Evolutionary conservation across 1,284 basidiomycete genomes (phyloP), one percentile per base, ranked within the genome.

Genomic region (Leccinum olivaceoglutinosum): DNA sequence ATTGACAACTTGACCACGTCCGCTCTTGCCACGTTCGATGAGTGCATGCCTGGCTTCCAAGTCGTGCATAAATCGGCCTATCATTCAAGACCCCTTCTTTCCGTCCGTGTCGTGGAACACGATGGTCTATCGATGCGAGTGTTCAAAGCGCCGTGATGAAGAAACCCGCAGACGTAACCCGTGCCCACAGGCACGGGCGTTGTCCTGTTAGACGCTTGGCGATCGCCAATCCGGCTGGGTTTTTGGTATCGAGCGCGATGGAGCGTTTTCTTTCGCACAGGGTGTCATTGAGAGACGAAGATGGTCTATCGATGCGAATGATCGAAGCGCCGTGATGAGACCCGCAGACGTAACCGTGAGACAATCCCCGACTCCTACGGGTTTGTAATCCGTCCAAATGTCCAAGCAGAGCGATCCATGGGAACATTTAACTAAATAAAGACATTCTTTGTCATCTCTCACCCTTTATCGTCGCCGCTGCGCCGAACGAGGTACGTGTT

Each of bases 271-370:
- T 83, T 18, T 90, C 83, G 71, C 81, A 85, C 29, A 93, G 81
- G 5, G 85, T 71, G 72, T 91, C 89, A 2, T 66, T 64, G 12
- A 77, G 77, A 10, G 71, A 58, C 2, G 57, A 72, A 16, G 74
- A 76, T 1, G 83, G 83, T 63, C 81, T 82, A 79, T 94, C 92
- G 62, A 94, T 80, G 18, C 92, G 87, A 53, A 85, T 83, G 41
- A 94, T 92, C 60, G 83, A 83, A 14, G 92, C 92, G 2, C 92
- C 92, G 70, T 90, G 88, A 94, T 74, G 62, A 93, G 81, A n/a
- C 89, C 90, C 8, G 90, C 85, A 68, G 21, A 21, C 21, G 21
- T 21, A 21, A 21, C 21, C 21, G 21, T 21, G 21, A 21, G 21
- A 21, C 21, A 21, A 21, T 21, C 21, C 21, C 21, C 21, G 21